Percentiles rank a stretch among this genome's conserved stretches.
phyloP scores from a whole-genome alignment of 805 yeast species.

The Candida nonsorbophila region DNA sequence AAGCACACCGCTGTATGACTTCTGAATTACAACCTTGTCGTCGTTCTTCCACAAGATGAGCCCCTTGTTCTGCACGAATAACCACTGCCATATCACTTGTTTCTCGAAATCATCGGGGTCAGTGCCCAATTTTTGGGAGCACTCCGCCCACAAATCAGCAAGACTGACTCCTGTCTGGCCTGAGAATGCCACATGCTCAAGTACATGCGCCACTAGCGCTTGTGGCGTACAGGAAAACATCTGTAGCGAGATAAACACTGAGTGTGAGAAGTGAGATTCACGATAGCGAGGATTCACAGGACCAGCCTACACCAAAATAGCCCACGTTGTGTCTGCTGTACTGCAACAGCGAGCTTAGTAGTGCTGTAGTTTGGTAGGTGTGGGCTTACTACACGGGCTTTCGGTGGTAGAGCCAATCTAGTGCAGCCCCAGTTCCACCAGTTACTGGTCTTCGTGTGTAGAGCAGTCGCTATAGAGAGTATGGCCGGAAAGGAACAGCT shows the following conservation, averaged over 20 bases:
- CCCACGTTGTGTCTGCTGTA: too few relatives aligned
- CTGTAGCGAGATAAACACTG: background rate
- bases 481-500: too few relatives aligned
- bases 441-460: too few relatives aligned
- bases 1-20: background rate
- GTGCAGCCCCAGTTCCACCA: too few relatives aligned
- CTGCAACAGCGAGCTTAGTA: too few relatives aligned
- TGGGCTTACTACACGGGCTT: too few relatives aligned
- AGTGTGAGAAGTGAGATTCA: too few relatives aligned
- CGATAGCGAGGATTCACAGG: too few relatives aligned
- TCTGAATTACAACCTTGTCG: conserved; percentile 1
- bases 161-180: conserved; percentile 26
- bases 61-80: conserved; percentile 17
- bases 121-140: conserved; percentile 12
- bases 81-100: conserved; percentile 35
- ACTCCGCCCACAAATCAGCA: conserved; percentile 20
- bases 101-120: conserved; percentile 30
- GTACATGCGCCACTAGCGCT: conserved; percentile 17
- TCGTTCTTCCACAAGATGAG: conserved; percentile 8
- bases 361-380: too few relatives aligned
- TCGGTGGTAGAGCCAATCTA: too few relatives aligned
- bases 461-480: too few relatives aligned
- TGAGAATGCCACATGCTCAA: conserved; percentile 25
- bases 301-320: too few relatives aligned
- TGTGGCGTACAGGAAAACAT: conserved; percentile 21